Base-by-base conservation (phyloP, 306 rosid species). In the Prinsepia uniflora region DNA sequence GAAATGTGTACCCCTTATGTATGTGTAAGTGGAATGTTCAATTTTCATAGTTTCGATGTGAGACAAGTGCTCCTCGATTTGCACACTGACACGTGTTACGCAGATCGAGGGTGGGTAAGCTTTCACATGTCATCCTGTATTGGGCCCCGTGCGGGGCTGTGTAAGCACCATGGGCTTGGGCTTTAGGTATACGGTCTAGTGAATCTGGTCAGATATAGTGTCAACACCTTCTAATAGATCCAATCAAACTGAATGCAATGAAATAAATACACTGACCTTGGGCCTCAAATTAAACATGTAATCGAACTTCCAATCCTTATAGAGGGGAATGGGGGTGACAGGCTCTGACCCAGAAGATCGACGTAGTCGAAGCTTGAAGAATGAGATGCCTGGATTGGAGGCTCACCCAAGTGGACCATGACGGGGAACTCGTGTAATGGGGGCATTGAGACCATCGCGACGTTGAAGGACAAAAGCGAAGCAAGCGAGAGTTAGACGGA, bases 401-500 rank as follows among this genome's bases (percentile, higher is more conserved):
- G 68, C 15, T 60, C 65, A 7, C 86, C 67, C 14, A 89, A 55
- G 44, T 2, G 18, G 17, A 30, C 52, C 95, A 88, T 89, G 5
- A 96, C 96, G 30, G 96, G 98, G 68, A 92, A 92, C 58, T 80
- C 78, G 7, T 65, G 68, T 61, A 50, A 86, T 14, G 12, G 95
- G 98, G 66, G 88, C 98, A 76, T 83, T 84, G 80, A 90, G 77
- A 5, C 96, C 96, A 6, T 96, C 98, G 2, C 96, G 96, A 96
- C 96, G 88, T 88, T 90, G 98, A 68, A 92, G 96, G 65, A 92
- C 0, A 81, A 92, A 92, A 20, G 98, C 96, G 43, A 92, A 78
- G 79, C 76, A 57, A 30, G 98, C 98, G n/a, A 92, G 90, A 59
- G 90, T 78, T 46, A 90, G 80, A 0, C 89, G 96, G 6, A 90